Evolutionary conservation across 306 rosid genomes (phyloP).

Genomic region (Lablab purpureus): DNA sequence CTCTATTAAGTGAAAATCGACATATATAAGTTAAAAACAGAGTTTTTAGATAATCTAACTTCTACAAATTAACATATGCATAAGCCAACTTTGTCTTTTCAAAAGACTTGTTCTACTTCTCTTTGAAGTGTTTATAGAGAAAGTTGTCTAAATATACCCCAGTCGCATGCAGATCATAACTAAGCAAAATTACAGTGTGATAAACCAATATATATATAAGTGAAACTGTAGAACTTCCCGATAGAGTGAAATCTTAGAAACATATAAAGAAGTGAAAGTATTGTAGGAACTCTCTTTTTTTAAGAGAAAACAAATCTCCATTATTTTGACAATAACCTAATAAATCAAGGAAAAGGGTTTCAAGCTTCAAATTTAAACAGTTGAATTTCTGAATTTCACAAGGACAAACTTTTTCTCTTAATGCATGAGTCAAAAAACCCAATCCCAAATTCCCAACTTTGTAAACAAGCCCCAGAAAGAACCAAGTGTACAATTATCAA

Average conservation of each 20-base stretch:
- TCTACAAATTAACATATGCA: no score
- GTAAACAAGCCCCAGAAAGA: background rate
- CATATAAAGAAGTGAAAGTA: conserved; percentile 11
- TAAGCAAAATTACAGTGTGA: background rate
- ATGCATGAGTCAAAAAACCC: conserved; percentile 8
- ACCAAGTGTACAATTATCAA: background rate
- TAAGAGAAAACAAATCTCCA: background rate
- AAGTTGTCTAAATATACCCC: no score
- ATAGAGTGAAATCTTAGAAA: background rate
- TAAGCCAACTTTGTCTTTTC: no score
- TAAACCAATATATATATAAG: no score
- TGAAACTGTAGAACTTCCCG: no score
- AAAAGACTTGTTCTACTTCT: no score
- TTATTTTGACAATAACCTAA: background rate
- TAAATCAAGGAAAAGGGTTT: conserved; percentile 24
- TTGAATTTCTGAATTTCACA: conserved; percentile 18
- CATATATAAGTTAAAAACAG: no score
- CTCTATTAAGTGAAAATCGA: no score
- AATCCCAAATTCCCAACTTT: conserved; percentile 3
- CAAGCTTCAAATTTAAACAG: conserved; percentile 34
- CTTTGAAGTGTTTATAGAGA: no score
- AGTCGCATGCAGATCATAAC: background rate
- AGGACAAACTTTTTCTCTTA: background rate
- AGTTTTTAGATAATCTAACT: no score
- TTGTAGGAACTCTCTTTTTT: background rate